Evolutionary conservation across 441 rosid genomes (phyloP), one percentile per base, ranked within the genome.

Genomic region (Isatis lusitanica): DNA sequence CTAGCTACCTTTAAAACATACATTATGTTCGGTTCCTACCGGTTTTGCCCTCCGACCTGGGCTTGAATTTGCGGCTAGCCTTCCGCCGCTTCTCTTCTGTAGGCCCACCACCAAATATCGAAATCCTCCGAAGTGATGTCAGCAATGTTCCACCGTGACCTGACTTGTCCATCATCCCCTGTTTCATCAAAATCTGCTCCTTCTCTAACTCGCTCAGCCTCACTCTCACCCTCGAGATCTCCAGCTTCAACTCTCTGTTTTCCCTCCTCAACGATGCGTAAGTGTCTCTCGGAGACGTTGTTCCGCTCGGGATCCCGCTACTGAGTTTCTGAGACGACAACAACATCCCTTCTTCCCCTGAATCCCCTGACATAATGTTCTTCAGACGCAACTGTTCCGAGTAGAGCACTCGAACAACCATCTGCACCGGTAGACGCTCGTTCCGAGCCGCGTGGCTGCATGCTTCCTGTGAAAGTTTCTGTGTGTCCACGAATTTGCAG

Each of bases 241-340:
- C 97, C 3, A 86, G 94, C 87, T 91, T 93, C 35, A 91, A 87
- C 67, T 93, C 96, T 59, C 93, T 82, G 73, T 91, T 93, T 72
- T 93, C 98, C 82, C 98, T 86, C 63, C 97, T 81, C 44, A 91
- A n/a, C 11, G 92, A 90, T 0, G 98, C 97, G 21, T 93, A 93
- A 24, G 88, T 93, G 43, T 93, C 97, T 46, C 90, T 80, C 12
- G 98, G 98, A 9, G 97, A 90, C 84, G 89, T 88, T 26, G 88
- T 89, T 56, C 96, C 84, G 50, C 96, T 93, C 0, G 89, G 94
- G 63, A 88, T 73, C 4, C 94, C 86, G 2, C 97, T 90, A 83
- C 98, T 93, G 60, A 89, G 80, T 47, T 66, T 74, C 52, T 74
- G 78, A 2, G 94, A 88, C 76, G 96, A 88, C 58, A 91, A 74